Percentiles rank a stretch among this genome's conserved stretches.
Evolutionary conservation across 2,329 filamentous ascomycete species (phyloP).

Genomic region (Cladosporium sp.): DNA sequence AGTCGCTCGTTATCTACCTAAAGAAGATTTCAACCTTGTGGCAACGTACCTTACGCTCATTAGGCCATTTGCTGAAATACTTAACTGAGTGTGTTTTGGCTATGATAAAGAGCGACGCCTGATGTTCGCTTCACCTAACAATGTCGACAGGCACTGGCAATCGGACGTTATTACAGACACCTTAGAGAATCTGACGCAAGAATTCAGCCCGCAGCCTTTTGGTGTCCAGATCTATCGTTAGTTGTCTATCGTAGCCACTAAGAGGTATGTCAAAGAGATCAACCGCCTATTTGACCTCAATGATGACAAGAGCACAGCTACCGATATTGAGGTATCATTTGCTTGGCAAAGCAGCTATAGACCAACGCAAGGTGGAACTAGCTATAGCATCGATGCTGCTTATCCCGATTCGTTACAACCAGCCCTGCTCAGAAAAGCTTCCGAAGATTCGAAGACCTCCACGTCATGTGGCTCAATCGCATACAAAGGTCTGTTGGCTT

Average conservation of each 20-base stretch:
- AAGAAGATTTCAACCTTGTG: not conserved
- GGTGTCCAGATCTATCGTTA: conserved; percentile 16
- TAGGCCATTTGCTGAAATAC: not conserved
- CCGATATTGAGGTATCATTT: conserved; percentile 17
- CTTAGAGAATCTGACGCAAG: not conserved
- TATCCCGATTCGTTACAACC: conserved; percentile 19
- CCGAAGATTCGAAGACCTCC: too few relatives aligned
- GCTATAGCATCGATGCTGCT: conserved; percentile 19
- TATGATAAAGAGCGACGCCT: not conserved
- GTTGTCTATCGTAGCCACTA: conserved; percentile 18
- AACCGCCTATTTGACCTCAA: conserved; percentile 17
- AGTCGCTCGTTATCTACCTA: conserved; percentile 13
- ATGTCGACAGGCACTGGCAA: not conserved
- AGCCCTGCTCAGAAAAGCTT: too few relatives aligned
- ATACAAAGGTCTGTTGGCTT: too few relatives aligned
- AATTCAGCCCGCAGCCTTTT: not conserved
- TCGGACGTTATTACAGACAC: not conserved
- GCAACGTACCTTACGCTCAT: not conserved
- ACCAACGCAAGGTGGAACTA: conserved; percentile 14
- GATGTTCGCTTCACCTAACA: not conserved
- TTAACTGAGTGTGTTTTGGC: not conserved
- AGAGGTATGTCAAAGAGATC: conserved; percentile 18
- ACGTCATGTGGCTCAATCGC: too few relatives aligned
- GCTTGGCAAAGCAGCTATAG: conserved; percentile 21
- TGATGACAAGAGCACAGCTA: conserved; percentile 15